Conservation (phyloP, 345 rosid genomes). For the Hibiscus trionum region DNA sequence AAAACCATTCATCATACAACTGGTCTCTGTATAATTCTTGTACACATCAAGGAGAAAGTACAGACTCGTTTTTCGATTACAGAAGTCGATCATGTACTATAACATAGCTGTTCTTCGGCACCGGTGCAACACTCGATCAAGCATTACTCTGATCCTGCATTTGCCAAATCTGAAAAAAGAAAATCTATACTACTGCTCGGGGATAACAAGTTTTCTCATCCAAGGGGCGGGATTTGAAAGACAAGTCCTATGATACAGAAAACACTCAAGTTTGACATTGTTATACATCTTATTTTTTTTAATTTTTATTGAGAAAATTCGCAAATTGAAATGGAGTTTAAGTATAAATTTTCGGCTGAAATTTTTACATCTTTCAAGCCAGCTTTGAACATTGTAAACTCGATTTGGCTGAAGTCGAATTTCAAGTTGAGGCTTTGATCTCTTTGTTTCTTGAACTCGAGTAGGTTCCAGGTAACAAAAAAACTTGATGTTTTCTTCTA, state of each 20-base stretch:
- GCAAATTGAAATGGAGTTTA: too few relatives aligned
- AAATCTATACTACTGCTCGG: background rate
- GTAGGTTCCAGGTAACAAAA: background rate
- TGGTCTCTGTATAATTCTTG: background rate
- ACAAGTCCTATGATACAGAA: too few relatives aligned
- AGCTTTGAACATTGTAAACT: background rate
- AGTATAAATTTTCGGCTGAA: background rate
- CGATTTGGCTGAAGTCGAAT: background rate
- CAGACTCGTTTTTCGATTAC: background rate
- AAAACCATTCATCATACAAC: background rate
- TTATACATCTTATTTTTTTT: too few relatives aligned
- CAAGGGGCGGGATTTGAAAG: too few relatives aligned
- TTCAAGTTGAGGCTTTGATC: background rate
- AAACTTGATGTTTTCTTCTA: background rate
- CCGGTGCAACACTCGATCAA: background rate
- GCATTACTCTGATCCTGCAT: background rate
- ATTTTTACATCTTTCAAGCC: background rate
- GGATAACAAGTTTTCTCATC: background rate
- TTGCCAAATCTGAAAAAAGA: background rate
- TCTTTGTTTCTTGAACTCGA: background rate
- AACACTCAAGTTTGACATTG: too few relatives aligned
- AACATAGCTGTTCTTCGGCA: background rate
- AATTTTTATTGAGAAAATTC: too few relatives aligned
- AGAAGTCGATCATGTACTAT: background rate
- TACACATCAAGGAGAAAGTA: background rate